Evolutionary conservation across 176 grass and related monocot species (phyloP), one percentile per base, ranked within the genome.

Genomic region (Zea luxurians): DNA sequence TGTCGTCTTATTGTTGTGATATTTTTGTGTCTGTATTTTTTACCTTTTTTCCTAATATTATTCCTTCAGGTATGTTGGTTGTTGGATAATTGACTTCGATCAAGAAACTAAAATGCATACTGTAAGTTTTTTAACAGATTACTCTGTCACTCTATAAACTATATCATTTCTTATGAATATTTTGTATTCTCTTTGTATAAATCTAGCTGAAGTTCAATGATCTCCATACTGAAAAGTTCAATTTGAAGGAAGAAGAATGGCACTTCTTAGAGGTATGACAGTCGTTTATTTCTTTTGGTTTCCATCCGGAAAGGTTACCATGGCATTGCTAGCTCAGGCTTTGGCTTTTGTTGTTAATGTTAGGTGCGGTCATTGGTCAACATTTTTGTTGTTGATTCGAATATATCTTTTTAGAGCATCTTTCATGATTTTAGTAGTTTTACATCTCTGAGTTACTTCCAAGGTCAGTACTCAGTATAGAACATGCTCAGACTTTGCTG

Each of bases 221-320:
- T 80, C 48, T 70, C 79, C 77, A 77, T 78, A 66, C 75, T 42
- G 89, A 94, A 81, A 80, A 81, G 20, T 72, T 97, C 73, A 66
- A 97, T 84, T 54, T 97, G 83, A 81, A 45, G 78, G 77, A 88
- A 17, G 89, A 97, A 86, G 85, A 86, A 64, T 97, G 94, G 94
- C 78, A 84, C 36, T 97, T 97, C 64, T 86, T 97, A 79, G 87
- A 67, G 75, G 86, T 83, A 88, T 68, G 75, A 8, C 13, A 66
- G 49, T 68, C 18, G 52, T 54, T 67, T 54, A 68, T 73, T 60
- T 35, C 12, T 82, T 86, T 73, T 35, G 8, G 60, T 71, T 41
- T 2, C 21, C 48, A 78, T 75, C 66, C 37, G 77, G 43, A 58
- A 44, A 55, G 45, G 38, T 54, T 65, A 18, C 66, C 41, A 46